A percentile compares a stretch with the other conserved stretches of the same genome.
Evolutionary conservation across 2,329 filamentous ascomycete genomes (phyloP).

Genomic region (Colletotrichum somersetense): DNA sequence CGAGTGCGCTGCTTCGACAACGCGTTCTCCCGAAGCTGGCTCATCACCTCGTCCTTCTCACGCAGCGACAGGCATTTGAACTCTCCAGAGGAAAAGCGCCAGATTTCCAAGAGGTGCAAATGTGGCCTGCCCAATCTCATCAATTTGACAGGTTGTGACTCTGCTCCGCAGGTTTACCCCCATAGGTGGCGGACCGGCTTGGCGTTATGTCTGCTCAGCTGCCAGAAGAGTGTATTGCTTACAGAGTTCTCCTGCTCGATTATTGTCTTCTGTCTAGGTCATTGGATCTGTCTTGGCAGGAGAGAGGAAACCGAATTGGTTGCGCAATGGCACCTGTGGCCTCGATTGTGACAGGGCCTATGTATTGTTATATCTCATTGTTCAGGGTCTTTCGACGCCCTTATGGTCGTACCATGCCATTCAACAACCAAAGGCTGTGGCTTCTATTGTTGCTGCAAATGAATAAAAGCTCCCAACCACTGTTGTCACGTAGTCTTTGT

Average conservation of each 20-base stretch:
- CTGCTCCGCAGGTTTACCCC: not conserved
- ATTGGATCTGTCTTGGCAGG: not conserved
- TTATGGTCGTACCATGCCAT: not conserved
- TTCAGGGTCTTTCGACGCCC: not conserved
- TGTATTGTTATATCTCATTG: not conserved
- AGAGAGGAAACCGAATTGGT: not conserved
- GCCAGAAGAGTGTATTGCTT: not conserved
- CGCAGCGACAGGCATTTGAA: conserved; percentile 1
- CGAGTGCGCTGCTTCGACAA: not conserved
- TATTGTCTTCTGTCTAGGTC: not conserved
- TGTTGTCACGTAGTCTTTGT: not conserved
- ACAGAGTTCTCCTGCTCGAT: too few relatives aligned
- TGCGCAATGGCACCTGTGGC: not conserved
- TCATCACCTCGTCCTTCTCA: not conserved
- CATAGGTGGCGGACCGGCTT: not conserved
- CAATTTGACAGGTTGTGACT: not conserved
- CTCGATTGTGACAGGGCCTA: not conserved
- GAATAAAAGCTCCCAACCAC: not conserved
- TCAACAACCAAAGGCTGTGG: not conserved
- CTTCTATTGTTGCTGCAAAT: conserved; percentile 12
- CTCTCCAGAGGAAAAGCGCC: not conserved
- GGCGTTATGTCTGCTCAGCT: not conserved
- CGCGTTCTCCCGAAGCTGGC: conserved; percentile 1
- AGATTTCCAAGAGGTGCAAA: conserved; percentile 2
- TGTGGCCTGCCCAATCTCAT: not conserved